A percentile compares a stretch with the other conserved stretches of the same genome.
These are phyloP conservation scores for Neonectria ditissima DNA, from an alignment of 2,329 filamentous ascomycete species.

Conservation along the genomic window DNA sequence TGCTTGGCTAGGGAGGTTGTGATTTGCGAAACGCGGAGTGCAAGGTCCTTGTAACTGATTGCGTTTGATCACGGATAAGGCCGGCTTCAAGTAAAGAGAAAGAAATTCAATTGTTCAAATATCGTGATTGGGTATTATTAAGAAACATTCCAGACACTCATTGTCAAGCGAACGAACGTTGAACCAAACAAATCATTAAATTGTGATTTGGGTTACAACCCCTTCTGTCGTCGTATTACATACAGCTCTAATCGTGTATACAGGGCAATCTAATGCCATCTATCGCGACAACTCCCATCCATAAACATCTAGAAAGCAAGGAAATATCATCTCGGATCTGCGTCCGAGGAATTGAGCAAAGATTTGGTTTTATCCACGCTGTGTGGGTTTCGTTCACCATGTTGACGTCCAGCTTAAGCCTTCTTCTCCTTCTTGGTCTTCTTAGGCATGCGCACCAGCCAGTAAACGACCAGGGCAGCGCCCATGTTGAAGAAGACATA, in stretches of 20 bases:
- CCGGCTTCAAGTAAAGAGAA: background rate
- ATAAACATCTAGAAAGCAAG: conserved; percentile 24
- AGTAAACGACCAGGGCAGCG: conserved; percentile 68
- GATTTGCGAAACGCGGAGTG: background rate
- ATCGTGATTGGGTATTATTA: background rate
- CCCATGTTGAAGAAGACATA: conserved; percentile 70
- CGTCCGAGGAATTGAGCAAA: conserved; percentile 10
- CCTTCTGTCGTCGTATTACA: conserved; percentile 22
- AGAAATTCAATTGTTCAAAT: background rate
- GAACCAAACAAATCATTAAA: background rate
- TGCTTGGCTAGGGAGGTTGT: background rate
- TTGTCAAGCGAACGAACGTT: background rate
- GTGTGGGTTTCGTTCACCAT: background rate
- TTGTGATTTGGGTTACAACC: conserved; percentile 13
- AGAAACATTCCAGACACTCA: background rate
- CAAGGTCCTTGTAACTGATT: background rate
- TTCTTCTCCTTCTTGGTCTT: conserved; percentile 51
- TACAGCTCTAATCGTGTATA: conserved; percentile 25
- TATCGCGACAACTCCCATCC: conserved; percentile 15
- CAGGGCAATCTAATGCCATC: conserved; percentile 21
- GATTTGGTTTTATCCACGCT: conserved; percentile 5
- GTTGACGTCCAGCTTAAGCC: conserved; percentile 2
- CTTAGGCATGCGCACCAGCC: conserved; percentile 64
- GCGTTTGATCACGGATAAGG: background rate
- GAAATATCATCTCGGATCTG: conserved; percentile 8